Base-by-base conservation (phyloP, 1,284 basidiomycete species). In the Sanghuangporus baumii region DNA sequence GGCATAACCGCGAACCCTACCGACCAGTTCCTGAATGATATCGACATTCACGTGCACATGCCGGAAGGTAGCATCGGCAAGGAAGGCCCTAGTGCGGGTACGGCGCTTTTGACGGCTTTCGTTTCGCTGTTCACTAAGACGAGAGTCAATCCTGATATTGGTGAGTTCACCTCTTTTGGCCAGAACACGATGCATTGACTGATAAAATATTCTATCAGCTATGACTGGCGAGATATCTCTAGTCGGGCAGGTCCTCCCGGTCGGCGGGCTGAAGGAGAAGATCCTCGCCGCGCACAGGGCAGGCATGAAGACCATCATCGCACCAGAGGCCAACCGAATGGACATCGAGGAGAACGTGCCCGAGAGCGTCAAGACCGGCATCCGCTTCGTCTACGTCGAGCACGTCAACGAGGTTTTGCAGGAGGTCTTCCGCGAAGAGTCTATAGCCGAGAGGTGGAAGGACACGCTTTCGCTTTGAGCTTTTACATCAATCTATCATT, bases 51-150 rank as follows among this genome's bases (percentile, higher is more conserved):
- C 73, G 83, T 97, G 50, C 95, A 97, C 73, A 96, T 96, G 94
- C 94, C 95, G 0, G 95, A 97, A 73, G 96, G 96, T 5, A 93
- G 92, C 64, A 93, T 99, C 66, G 96, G 96, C 56, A 99, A 99
- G 78, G 96, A 99, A 71, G 96, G 96, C 0, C 96, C 96, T 0
- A 94, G 92, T 68, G 96, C 96, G 0, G 96, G 96, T 55, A 97
- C 94, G 1, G 96, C 96, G 0, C 89, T 99, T 54, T 74, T 96
- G 57, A 88, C 91, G 40, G 95, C 95, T 0, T 91, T 98, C 69
- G 93, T 98, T 20, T 93, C 90, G 52, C 78, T 98, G 65, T 91
- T 98, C 76, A 94, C 91, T 1, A 89, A 88, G 76, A 91, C 86
- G 9, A 84, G 79, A 73, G 86, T 97, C 51, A 83, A 84, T 71